phyloP scores from a whole-genome alignment of 2,329 filamentous ascomycete genomes.

The Coniella lustricola region DNA sequence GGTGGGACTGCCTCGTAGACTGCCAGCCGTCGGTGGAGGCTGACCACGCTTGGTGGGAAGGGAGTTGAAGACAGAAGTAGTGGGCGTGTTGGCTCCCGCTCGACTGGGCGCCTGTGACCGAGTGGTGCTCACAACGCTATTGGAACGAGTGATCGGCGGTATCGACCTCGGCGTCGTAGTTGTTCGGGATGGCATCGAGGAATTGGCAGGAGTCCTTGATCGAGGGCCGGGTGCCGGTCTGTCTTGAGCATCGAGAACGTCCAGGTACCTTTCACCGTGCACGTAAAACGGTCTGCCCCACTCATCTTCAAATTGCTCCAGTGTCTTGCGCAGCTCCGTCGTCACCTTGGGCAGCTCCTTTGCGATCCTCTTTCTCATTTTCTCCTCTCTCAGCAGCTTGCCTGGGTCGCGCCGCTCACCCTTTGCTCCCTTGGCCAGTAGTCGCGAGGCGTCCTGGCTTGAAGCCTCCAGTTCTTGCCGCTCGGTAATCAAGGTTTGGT shows the following conservation, averaged over 20 bases:
- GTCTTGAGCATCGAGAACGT: constrained; percentile 64
- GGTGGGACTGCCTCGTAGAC: constrained; percentile 48
- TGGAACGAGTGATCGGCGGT: constrained; percentile 28
- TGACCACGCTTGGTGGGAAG: constrained; percentile 27
- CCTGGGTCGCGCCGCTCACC: constrained; percentile 92
- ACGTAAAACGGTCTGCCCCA: constrained; percentile 91
- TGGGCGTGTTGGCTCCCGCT: constrained; percentile 48
- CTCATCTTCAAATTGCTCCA: constrained; percentile 88
- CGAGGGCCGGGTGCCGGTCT: constrained; percentile 54
- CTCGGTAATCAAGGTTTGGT: constrained; percentile 76
- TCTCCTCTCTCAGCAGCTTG: constrained; percentile 89
- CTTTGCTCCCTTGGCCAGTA: constrained; percentile 87
- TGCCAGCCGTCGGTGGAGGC: constrained; percentile 22
- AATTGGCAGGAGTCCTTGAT: constrained; percentile 68
- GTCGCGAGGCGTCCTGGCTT: constrained; percentile 86
- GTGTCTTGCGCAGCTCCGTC: constrained; percentile 69
- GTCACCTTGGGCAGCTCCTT: constrained; percentile 94
- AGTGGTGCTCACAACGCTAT: constrained; percentile 26
- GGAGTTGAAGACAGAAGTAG: constrained; percentile 27
- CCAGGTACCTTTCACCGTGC: constrained; percentile 84
- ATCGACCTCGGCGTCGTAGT: constrained; percentile 35
- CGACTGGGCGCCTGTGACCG: constrained; percentile 30
- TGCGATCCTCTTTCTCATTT: constrained; percentile 94
- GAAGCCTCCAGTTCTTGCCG: constrained; percentile 82
- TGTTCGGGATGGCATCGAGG: constrained; percentile 28